Evolutionary conservation across 306 rosid genomes (phyloP), one percentile per base, ranked within the genome.

Genomic region (Quercus gilva): DNA sequence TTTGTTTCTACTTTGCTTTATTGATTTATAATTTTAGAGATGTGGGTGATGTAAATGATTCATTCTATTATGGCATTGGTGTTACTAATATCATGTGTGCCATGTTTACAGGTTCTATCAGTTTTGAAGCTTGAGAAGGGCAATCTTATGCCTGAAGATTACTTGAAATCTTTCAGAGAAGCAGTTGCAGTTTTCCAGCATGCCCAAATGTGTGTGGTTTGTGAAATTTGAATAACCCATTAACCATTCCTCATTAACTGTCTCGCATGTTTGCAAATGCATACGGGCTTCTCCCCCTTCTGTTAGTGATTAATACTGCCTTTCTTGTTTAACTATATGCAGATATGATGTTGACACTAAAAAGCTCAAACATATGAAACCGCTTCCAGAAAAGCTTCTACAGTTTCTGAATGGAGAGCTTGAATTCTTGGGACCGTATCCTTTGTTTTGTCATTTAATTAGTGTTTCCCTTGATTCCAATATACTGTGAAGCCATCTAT

Each of bases 351-450:
- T 77, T 67, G 72, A 80, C 20, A 69, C 78, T 67, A 92, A 90
- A 85, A 89, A 76, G 73, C 97, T 94, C 75, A 91, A 77, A 83
- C 97, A 91, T 76, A 82, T 92, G 89, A 91, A 78, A 73, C 97
- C 94, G 20, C 84, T 94, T 83, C 87, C 95, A 2, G 74, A 74
- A 71, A 55, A 76, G 55, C 88, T 87, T 83, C 86, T 87, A 3
- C 84, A 86, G 75, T 88, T 88, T 75, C 84, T 86, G 64, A 87
- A 85, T 25, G 86, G 91, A 78, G 86, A 88, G 55, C 84, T 91
- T 31, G 92, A 91, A 81, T 94, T 92, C 79, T 82, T 94, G 85
- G 99, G 99, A 85, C 99, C 92, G 97, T 92, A 94, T 94, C 99
- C 94, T 88, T 74, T 35, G 41, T 51, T 10, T 13, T 70, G 33